Conservation (phyloP, 305 asterid genomes). For the Plantago lanceolata region DNA sequence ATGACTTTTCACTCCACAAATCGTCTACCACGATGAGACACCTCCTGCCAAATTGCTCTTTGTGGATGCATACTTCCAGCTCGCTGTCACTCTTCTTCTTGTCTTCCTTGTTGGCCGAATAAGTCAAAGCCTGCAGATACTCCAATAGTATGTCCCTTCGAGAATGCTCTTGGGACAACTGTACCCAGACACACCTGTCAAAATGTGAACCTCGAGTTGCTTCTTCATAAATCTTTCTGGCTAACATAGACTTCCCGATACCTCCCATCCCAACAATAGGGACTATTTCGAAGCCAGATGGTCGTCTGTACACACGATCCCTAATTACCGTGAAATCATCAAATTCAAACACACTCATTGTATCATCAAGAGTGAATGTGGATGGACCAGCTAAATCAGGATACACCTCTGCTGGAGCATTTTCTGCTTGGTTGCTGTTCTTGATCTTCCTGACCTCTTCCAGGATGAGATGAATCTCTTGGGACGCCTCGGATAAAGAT, state of each 20-base stretch:
- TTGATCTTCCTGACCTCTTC: background rate
- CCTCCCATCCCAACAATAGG: constrained; percentile 26
- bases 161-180: constrained; percentile 9
- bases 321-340: background rate
- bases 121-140: background rate
- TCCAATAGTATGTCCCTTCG: constrained; percentile 6
- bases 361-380: too few species aligned
- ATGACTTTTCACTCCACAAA: constrained; percentile 25
- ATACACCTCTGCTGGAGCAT: background rate
- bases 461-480: constrained; percentile 5
- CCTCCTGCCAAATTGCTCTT: constrained; percentile 15
- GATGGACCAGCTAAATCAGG: background rate
- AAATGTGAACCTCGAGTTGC: constrained; percentile 3
- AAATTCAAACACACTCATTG: background rate
- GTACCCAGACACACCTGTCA: constrained; percentile 22
- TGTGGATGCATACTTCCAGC: constrained; percentile 1
- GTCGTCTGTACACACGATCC: background rate
- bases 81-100: too few species aligned
- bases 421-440: too few species aligned
- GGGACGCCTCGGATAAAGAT: background rate
- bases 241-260: constrained; percentile 26
- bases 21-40: constrained; percentile 34
- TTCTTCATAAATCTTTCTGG: constrained; percentile 14
- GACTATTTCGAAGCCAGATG: constrained; percentile 6
- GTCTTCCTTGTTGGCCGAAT: too few species aligned